Evolutionary conservation across 2,329 filamentous ascomycete species (phyloP), one percentile per base, ranked within the genome.

Genomic region (Claviceps maximensis): DNA sequence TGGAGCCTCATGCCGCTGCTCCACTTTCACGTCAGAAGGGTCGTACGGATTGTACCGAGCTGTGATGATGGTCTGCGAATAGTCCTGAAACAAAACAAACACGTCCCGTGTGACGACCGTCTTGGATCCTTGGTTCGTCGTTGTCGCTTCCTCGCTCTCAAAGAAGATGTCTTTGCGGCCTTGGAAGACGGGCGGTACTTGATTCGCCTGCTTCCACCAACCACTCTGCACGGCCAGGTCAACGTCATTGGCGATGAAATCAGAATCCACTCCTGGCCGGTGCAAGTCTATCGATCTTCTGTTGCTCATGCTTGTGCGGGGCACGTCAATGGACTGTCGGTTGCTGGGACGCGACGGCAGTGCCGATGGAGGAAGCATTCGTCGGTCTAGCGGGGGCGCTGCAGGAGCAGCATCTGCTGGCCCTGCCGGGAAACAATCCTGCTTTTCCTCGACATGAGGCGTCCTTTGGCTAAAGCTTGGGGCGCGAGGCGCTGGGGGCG

Each of bases 41-140:
- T 95, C 83, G 51, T 82, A 79, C 1, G 83, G 74, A 65, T 95
- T 87, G 66, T 86, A 97, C 50, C 78, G 83, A 19, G 84, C 86
- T 0, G 84, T 89, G 62, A 98, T 79, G 58, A 94, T 77, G 0
- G 91, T 97, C 66, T 97, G 93, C 19, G 90, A 96, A 68, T 98
- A 98, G 70, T 98, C 93, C 62, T 89, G 84, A 72, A 88, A 98
- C 9, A 98, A 72, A n/a, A 97, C 74, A 60, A 86, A 93, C 44
- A 96, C 77, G 55, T 90, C 83, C 58, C 90, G 90, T 7, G 84
- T 87, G 21, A 95, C 73, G 1, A 77, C 78, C 0, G 82, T 82
- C 65, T 83, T 84, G 27, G 86, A 83, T 29, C 84, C 84, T 15
- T 83, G 79, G 58, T 83, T 83, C 12, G 79, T 77, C 15, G 84